Evolutionary conservation across 2,329 filamentous ascomycete species (phyloP), one percentile per base, ranked within the genome.

Genomic region (Trichoderma sp.): DNA sequence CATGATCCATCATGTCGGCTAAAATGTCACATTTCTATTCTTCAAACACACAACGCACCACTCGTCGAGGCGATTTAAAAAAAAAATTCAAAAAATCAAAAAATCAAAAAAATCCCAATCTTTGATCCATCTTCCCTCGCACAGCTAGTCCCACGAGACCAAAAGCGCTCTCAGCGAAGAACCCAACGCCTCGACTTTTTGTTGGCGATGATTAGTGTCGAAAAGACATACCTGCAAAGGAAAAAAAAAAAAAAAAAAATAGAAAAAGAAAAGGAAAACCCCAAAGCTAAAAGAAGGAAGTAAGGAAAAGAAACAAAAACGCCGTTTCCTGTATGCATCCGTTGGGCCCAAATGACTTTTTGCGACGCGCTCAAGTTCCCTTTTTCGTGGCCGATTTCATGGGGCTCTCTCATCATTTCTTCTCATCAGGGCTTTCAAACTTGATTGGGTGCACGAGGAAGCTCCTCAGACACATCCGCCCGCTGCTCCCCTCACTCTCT

Each of bases 401-500:
- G 34, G 34, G 3, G 29, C 48, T 27, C 37, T 42, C 22, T 32
- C 37, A 15, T 71, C 29, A 54, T 54, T 54, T 74, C 73, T 56
- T 56, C 70, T 86, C 83, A n/a, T 75, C 76, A 25, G 84, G 84
- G 70, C 83, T 81, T 75, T 88, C 86, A 76, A 81, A 84, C 81
- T 96, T 96, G 73, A 95, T 88, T 0, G 92, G 92, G 82, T 96
- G 92, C 71, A 95, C 78, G 71, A 95, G 80, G 86, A 94, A 91
- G 70, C 89, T 91, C 57, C 91, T 88, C 74, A 95, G 79, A 79
- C 92, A 96, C 84, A 95, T 88, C 59, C 92, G 84, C 25, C 91
- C 91, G 9, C 80, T 84, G 71, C 80, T 80, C 17, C 74, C 74
- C 6, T 77, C 71, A 39, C 76, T 72, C 70, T 81, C 77, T 74